phyloP scores from a whole-genome alignment of 306 rosid species.

The Quercus agrifolia region DNA sequence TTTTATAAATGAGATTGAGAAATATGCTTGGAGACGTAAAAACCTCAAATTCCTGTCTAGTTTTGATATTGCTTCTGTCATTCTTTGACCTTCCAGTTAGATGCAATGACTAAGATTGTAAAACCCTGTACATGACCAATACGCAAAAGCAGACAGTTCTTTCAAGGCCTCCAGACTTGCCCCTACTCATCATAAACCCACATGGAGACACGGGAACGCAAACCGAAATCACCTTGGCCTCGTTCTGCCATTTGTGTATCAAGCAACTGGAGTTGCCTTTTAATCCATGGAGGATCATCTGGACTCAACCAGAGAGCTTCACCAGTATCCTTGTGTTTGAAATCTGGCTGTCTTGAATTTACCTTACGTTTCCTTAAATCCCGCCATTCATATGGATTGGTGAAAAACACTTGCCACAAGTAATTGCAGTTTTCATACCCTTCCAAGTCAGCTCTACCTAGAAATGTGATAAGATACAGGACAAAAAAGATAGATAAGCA shows the following conservation, averaged over 20 bases:
- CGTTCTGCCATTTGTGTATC: constrained; percentile 36
- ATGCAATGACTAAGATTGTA: neutral
- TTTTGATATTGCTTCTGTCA: neutral
- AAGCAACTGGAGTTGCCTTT: constrained; percentile 58
- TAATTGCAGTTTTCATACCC: constrained; percentile 38
- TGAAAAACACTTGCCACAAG: constrained; percentile 80
- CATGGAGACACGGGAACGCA: constrained; percentile 29
- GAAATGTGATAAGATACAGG: constrained; percentile 7
- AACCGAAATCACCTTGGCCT: constrained; percentile 17
- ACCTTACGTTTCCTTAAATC: constrained; percentile 58
- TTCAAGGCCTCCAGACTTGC: neutral
- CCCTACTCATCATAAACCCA: constrained; percentile 62
- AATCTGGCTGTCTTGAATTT: constrained; percentile 57
- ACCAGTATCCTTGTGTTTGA: constrained; percentile 68
- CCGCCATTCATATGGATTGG: constrained; percentile 83
- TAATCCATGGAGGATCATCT: constrained; percentile 83
- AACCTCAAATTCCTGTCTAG: neutral
- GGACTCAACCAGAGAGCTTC: constrained; percentile 62
- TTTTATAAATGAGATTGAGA: neutral
- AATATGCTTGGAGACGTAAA: neutral
- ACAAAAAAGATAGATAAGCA: constrained; percentile 3
- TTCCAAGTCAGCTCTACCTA: constrained; percentile 28
- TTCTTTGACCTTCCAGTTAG: neutral
- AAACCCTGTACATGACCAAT: neutral
- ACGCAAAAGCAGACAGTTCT: neutral